Base-by-base conservation (phyloP, 108 stramenopile genomes). In the Fistulifera pelliculosa region DNA sequence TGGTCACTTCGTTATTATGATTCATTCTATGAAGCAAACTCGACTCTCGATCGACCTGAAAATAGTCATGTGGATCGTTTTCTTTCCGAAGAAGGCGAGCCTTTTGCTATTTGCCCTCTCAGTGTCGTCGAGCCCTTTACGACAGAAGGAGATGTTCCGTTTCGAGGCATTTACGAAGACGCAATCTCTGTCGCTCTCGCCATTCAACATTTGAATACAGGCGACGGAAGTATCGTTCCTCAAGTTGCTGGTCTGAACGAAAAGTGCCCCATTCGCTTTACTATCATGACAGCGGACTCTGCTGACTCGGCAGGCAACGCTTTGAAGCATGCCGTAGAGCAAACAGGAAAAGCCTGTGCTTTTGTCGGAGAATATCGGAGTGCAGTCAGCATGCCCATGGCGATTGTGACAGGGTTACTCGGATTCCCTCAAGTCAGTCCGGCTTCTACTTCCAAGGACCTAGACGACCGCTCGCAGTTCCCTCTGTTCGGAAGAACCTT, bases 371-470 rank as follows among this genome's bases (percentile, higher is more conserved):
- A 60, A 13, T 27, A 19, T n/a, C 10, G 52, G 2, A 75, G 73
- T 11, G 17, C 52, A 0, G 62, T 66, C n/a, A 54, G 56, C 5
- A 64, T 73, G 10, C 60, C 74, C 7, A 67, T 72, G 0, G 38
- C 62, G 47, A 49, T 79, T 27, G 49, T 82, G 11, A 67, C 72
- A 4, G 71, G 77, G 10, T 40, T 75, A n/a, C 42, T 70, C 54
- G 77, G 74, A 0, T 73, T 61, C 52, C 77, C 77, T 6, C 81
- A 82, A 60, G 52, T 82, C 3, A 67, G 62, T 50, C 35, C 49
- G 19, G 12, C 27, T 31, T 69, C 61, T 0, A 57, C 52, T 8
- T 57, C 54, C 35, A 55, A 54, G 12, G 57, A 52, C 5, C 56
- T 79, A 40, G 68, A 79, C 43, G 71, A 79, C 42, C 24, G 22